These are phyloP conservation scores for Russula dissimulans DNA, from an alignment of 768 basidiomycete species.

Conservation along the genomic window DNA sequence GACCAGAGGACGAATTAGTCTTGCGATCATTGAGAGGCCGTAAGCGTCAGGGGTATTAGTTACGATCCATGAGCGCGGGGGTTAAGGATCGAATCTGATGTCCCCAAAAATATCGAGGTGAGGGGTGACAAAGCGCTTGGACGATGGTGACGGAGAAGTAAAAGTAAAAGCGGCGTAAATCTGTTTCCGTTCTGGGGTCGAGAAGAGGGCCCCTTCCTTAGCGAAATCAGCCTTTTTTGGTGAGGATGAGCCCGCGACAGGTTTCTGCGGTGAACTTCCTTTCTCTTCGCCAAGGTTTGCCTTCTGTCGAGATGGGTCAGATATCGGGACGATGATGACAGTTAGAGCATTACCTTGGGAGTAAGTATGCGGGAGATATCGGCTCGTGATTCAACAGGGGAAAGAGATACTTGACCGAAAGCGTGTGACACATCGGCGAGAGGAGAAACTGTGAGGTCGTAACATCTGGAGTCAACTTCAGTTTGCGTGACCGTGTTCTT, in stretches of 20 bases:
- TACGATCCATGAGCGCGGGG: not conserved
- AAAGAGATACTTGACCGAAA: constrained; percentile 35
- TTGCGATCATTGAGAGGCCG: constrained; percentile 10
- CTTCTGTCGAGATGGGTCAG: constrained; percentile 11
- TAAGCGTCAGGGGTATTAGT: constrained; percentile 10
- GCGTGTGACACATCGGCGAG: constrained; percentile 69
- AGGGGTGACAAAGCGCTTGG: constrained; percentile 38
- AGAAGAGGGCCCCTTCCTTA: constrained; percentile 31
- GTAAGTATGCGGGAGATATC: constrained; percentile 1
- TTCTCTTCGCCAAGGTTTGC: not conserved
- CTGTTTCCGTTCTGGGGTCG: constrained; percentile 65
- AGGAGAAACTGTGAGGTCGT: constrained; percentile 70
- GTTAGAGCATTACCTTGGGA: constrained; percentile 5
- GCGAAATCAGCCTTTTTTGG: constrained; percentile 1
- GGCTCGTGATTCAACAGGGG: constrained; percentile 14
- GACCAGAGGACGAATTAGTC: constrained; percentile 5
- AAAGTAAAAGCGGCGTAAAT: constrained; percentile 74
- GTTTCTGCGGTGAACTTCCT: constrained; percentile 3
- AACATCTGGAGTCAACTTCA: constrained; percentile 62
- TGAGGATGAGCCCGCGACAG: constrained; percentile 6
- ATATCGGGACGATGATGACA: not conserved
- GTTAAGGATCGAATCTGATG: constrained; percentile 18
- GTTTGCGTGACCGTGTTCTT: constrained; percentile 39
- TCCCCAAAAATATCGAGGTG: constrained; percentile 21
- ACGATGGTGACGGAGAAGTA: constrained; percentile 58